Evolutionary conservation across 768 basidiomycete species (phyloP).

Genomic region (Macrolepiota albuminosa): DNA sequence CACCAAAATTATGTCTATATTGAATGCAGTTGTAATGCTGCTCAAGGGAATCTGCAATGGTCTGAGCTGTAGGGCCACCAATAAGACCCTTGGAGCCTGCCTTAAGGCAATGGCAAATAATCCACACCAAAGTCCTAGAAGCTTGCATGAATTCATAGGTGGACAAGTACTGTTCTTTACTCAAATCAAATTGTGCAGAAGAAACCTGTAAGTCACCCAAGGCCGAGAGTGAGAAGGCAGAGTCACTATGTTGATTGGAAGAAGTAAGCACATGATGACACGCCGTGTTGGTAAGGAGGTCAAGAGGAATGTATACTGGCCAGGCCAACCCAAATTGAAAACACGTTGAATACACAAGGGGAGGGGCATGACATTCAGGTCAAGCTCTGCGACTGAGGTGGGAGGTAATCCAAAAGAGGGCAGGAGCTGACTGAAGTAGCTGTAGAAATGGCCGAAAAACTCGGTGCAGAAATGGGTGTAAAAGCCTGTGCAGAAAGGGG

Average conservation of each 20-base stretch:
- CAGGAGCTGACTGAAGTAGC: too few relatives aligned
- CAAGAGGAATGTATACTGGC: not conserved
- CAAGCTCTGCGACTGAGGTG: too few relatives aligned
- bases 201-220: not conserved
- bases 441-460: too few relatives aligned
- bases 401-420: too few relatives aligned
- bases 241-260: not conserved
- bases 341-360: not conserved
- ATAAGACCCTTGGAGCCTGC: too few relatives aligned
- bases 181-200: not conserved
- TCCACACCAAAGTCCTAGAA: not conserved
- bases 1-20: too few relatives aligned
- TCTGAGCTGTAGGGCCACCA: too few relatives aligned
- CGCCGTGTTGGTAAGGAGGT: not conserved
- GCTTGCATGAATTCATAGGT: not conserved
- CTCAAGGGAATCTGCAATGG: too few relatives aligned
- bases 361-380: not conserved
- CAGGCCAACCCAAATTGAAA: not conserved
- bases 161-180: not conserved
- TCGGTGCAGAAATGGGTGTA: too few relatives aligned
- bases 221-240: rapidly evolving
- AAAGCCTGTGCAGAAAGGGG: too few relatives aligned
- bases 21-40: rapidly evolving
- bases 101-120: not conserved
- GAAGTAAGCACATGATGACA: not conserved